phyloP scores from a whole-genome alignment of 78 protist species.

The Cavenderia fasciculata region DNA sequence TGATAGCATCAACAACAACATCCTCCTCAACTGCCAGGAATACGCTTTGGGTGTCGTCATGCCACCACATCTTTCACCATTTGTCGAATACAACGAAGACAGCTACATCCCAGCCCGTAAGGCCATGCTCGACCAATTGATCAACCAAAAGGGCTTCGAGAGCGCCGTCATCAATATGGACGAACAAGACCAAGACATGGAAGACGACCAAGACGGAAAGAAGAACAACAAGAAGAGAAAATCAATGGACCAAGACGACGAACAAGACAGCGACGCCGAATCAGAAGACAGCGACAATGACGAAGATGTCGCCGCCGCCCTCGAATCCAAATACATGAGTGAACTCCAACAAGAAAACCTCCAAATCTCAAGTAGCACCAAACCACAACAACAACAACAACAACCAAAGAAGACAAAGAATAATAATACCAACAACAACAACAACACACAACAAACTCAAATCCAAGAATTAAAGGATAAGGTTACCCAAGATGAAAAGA shows the following conservation, averaged over 20 bases:
- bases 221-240: too few relatives aligned
- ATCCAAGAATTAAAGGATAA: neutral
- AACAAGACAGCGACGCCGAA: neutral
- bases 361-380: neutral
- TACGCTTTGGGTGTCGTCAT: conserved; percentile 81
- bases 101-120: conserved; percentile 61
- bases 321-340: conserved; percentile 41
- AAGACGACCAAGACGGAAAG: conserved; percentile 9
- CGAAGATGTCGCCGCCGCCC: conserved; percentile 28
- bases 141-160: conserved; percentile 49
- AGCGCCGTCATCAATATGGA: neutral
- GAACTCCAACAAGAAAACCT: conserved; percentile 13
- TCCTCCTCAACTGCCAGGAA: conserved; percentile 56
- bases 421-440: conserved; percentile 8
- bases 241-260: neutral
- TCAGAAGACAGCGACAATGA: conserved; percentile 53
- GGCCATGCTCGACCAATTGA: conserved; percentile 56
- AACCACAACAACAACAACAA: conserved; percentile 8
- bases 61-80: conserved; percentile 98
- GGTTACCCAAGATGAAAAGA: neutral
- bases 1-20: conserved; percentile 90
- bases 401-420: conserved; percentile 4
- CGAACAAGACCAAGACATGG: neutral
- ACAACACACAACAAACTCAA: neutral
- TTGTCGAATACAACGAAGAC: conserved; percentile 78